Evolutionary conservation across 441 rosid genomes (phyloP).

Genomic region (Erodium moschatum): DNA sequence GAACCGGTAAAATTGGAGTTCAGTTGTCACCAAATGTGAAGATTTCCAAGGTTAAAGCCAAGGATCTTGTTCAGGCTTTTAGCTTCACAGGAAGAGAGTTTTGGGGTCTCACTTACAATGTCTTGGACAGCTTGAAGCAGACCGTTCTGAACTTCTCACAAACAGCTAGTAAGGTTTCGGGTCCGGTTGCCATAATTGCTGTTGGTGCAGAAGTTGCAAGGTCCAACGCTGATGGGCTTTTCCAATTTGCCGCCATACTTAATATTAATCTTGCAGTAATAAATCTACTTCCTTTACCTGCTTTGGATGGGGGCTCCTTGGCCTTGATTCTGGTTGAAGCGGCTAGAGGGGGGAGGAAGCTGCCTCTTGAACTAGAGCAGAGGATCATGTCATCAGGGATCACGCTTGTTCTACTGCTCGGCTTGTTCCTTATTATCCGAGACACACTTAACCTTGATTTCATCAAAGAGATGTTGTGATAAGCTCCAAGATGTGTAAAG

Average conservation of each 20-base stretch:
- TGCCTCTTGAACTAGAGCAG: slow-evolving; percentile 81
- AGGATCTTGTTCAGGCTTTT: slow-evolving; percentile 46
- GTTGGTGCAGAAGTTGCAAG: slow-evolving; percentile 97
- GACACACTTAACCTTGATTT: slow-evolving; percentile 84
- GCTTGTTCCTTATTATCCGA: slow-evolving; percentile 67
- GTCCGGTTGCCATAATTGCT: slow-evolving; percentile 91
- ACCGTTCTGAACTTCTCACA: slow-evolving; percentile 80
- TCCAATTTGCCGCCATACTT: slow-evolving; percentile 82
- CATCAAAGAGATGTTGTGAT: slow-evolving; percentile 69
- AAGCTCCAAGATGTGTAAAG: slow-evolving; percentile 10
- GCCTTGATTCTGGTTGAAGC: slow-evolving; percentile 77
- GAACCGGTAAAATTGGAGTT: slow-evolving; percentile 78
- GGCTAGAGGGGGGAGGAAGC: slow-evolving; percentile 75
- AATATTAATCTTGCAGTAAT: slow-evolving; percentile 86
- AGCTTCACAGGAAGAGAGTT: slow-evolving; percentile 62
- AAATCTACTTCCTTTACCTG: slow-evolving; percentile 88
- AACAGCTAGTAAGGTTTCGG: slow-evolving; percentile 77
- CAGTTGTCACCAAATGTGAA: slow-evolving; percentile 72
- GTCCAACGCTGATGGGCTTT: slow-evolving; percentile 77
- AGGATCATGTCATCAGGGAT: slow-evolving; percentile 86
- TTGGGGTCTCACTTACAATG: slow-evolving; percentile 56
- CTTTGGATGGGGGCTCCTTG: slow-evolving; percentile 85
- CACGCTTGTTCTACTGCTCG: slow-evolving; percentile 60
- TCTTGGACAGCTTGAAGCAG: slow-evolving; percentile 73
- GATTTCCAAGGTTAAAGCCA: slow-evolving; percentile 50